Base-by-base conservation (phyloP, 495 filamentous ascomycete genomes). In the Tuber brumale region DNA sequence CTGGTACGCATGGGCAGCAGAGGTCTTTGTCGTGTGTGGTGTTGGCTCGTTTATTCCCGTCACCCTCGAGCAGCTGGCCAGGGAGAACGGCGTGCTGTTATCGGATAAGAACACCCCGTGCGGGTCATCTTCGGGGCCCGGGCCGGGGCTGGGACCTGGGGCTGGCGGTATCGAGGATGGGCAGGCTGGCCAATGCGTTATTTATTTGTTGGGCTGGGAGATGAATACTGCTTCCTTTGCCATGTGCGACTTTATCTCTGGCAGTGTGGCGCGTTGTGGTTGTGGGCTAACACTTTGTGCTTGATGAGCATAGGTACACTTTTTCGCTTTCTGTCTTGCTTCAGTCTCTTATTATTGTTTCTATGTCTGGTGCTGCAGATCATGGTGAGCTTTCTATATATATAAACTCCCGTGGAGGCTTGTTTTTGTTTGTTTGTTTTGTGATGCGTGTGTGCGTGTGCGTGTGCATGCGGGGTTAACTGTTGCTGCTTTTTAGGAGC, bases 141-240 rank as follows among this genome's bases (percentile, higher is more conserved):
- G 70, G 71, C 39, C 39, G 71, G 73, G 72, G 73, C 70, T 61
- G 44, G 45, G 61, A 66, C 51, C 80, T 46, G 72, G 79, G 27
- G 72, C 77, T 71, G 79, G 72, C 82, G 85, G 84, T 76, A 75
- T 80, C 74, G 42, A 70, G 51, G 70, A 74, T 39, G 82, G 81
- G 81, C 82, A 84, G 61, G 82, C 84, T n/a, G 88, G 88, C 42
- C 94, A 96, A 82, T 99, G 95, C 81, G 86, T 98, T 72, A 88
- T 98, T 80, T 89, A 90, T 75, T 84, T 99, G 14, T 84, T 97
- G 69, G 95, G 95, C 8, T 84, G 89, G 73, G 92, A 97, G 79
- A 90, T 99, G 82, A 97, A 97, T 85, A 97, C 95, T 16, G 94
- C 95, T 27, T 96, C 93, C 85, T 97, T 97, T 84, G 95, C 96